Base-by-base conservation (phyloP, 2,329 filamentous ascomycete genomes). In the Dryadomyces quercus-mongolicae region DNA sequence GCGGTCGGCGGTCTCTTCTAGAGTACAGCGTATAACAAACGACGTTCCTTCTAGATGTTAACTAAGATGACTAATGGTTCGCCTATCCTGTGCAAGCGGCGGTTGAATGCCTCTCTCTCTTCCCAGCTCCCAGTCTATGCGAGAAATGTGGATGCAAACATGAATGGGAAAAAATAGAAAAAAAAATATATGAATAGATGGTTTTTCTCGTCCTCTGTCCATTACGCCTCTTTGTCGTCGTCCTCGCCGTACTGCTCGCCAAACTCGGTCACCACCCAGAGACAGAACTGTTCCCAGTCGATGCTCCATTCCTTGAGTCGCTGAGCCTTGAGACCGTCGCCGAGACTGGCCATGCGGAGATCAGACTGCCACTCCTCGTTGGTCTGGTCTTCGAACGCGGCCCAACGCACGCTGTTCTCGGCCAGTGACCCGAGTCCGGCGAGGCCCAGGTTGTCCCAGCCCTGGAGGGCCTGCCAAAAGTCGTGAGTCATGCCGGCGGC, bases 381-480 rank as follows among this genome's bases (percentile, higher is more conserved):
- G 20, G 70, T 77, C 65, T 89, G 82, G 61, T 96, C 90, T 65
- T 95, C 89, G 62, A 91, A 94, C 21, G 85, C 86, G 9, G 89
- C 85, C 88, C 89, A 97, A 44, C 88, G 78, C 47, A 97, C 82
- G 60, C 88, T 94, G 65, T 95, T 97, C 74, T 97, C 90, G 0
- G 90, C 92, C 61, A 98, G 75, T 55, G 84, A 86, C 0, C 86
- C 92, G 52, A 97, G 70, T 0, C 91, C 92, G 12, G 88, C 89
- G 2, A 97, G 75, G 0, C 91, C 93, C 15, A 96, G 78, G 64
- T 94, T 95, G 56, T 95, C 85, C 81, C 91, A 93, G 0, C 88
- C 91, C 68, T 95, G 90, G 20, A 96, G 72, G 1, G 87, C 86
- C 68, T 95, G 89, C 88, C 89, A 96, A 68, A 95, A 95, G 69